These are phyloP conservation scores for Boeremia lycopersici DNA, from an alignment of 2,329 filamentous ascomycete genomes.

Conservation along the genomic window DNA sequence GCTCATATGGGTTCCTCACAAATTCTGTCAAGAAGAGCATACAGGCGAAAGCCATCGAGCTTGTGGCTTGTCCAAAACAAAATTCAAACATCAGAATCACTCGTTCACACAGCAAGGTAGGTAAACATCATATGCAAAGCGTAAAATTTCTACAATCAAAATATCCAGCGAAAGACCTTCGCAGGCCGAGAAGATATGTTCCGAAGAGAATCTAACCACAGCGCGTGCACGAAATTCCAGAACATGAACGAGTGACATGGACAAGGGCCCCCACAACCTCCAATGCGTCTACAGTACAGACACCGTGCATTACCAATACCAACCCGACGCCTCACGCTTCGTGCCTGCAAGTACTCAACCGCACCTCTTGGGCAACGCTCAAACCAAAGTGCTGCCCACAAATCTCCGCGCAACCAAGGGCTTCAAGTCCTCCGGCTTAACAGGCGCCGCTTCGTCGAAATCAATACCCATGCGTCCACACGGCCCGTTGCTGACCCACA, in stretches of 20 bases:
- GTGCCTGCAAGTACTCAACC: neutral
- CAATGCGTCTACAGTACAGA: neutral
- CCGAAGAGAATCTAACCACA: constrained; percentile 3
- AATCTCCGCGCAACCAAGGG: neutral
- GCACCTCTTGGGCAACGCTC: neutral
- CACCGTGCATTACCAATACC: neutral
- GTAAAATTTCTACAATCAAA: constrained; percentile 13
- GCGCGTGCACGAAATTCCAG: constrained; percentile 13
- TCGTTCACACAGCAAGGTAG: too few species aligned
- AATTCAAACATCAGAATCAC: neutral
- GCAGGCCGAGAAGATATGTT: constrained; percentile 3
- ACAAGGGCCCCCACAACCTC: constrained; percentile 6
- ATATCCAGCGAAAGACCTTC: constrained; percentile 12
- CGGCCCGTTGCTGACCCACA: constrained; percentile 30
- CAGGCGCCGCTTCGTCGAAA: neutral
- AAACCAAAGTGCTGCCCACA: neutral
- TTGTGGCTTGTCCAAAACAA: too few species aligned
- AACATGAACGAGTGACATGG: constrained; percentile 29
- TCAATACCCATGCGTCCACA: constrained; percentile 26
- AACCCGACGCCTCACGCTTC: neutral
- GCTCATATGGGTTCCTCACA: neutral
- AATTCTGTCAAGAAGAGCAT: too few species aligned
- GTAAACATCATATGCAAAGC: neutral
- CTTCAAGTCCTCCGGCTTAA: neutral
- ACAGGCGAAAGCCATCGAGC: too few species aligned